Percentiles rank a stretch among this genome's conserved stretches.
phyloP scores from a whole-genome alignment of 345 rosid genomes.

The Lagerstroemia speciosa region DNA sequence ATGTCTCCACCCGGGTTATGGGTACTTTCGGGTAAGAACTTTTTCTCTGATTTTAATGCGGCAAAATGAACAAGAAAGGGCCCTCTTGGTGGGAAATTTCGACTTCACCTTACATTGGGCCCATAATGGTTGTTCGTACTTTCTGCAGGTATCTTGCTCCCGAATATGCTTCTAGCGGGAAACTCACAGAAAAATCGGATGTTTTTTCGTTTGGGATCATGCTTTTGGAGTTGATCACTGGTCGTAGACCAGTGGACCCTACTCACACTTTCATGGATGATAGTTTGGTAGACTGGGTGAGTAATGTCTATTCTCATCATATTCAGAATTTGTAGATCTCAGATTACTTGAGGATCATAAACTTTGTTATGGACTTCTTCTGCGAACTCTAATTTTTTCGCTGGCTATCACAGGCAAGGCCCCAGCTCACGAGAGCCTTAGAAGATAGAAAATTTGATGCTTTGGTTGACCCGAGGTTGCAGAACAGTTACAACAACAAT shows the following conservation, averaged over 20 bases:
- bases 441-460: constrained; percentile 57
- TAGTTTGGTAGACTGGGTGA: constrained; percentile 94
- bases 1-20: constrained; percentile 94
- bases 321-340: not conserved
- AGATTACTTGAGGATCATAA: not conserved
- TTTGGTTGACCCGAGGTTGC: constrained; percentile 55
- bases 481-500: constrained; percentile 42
- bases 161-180: constrained; percentile 91
- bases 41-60: too few species aligned
- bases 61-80: too few species aligned
- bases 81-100: too few species aligned
- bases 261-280: constrained; percentile 64
- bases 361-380: not conserved
- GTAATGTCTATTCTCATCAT: too few species aligned
- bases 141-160: constrained; percentile 76
- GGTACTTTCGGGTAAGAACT: constrained; percentile 96
- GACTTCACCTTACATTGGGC: too few species aligned
- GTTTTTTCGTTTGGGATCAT: constrained; percentile 87
- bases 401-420: constrained; percentile 52
- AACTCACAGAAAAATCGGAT: constrained; percentile 77
- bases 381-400: not conserved
- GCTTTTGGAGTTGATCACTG: constrained; percentile 86
- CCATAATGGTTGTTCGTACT: constrained; percentile 1
- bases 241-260: constrained; percentile 72
- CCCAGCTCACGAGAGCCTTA: constrained; percentile 56